Evolutionary conservation across 2,329 filamentous ascomycete species (phyloP).

Genomic region (Claviceps africana): DNA sequence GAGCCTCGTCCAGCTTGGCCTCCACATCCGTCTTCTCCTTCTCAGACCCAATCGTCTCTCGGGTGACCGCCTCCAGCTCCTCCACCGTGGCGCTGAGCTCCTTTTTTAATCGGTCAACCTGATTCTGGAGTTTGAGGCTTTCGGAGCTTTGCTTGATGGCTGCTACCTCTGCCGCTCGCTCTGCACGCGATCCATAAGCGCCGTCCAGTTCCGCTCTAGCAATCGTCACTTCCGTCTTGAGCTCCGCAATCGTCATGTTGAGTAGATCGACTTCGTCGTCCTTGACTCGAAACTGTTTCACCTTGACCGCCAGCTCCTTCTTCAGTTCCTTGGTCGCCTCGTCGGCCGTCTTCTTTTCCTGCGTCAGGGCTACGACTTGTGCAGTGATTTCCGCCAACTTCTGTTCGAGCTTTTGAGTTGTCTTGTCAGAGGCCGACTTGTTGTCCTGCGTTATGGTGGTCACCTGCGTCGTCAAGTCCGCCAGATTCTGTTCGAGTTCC

Average conservation of each 20-base stretch:
- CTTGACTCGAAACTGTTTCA: conserved; percentile 32
- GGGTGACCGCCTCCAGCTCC: conserved; percentile 39
- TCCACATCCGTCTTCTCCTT: conserved; percentile 33
- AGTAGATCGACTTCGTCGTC: conserved; percentile 36
- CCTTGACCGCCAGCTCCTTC: conserved; percentile 18
- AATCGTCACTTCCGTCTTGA: conserved; percentile 48
- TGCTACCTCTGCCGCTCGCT: conserved; percentile 44
- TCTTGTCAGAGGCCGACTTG: conserved; percentile 15
- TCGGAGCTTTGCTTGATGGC: conserved; percentile 36
- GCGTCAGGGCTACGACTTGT: conserved; percentile 15
- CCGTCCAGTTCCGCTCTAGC: conserved; percentile 48
- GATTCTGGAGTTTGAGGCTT: conserved; percentile 29
- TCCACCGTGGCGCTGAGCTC: conserved; percentile 37
- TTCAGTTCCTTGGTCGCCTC: conserved; percentile 15
- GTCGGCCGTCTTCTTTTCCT: conserved; percentile 15
- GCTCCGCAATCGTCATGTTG: conserved; percentile 39
- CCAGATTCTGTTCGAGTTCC: conserved; percentile 14
- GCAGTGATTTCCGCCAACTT: conserved; percentile 12
- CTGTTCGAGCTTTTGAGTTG: conserved; percentile 14
- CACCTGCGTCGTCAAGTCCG: conserved; percentile 8
- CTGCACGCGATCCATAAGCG: conserved; percentile 43
- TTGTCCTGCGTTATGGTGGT: conserved; percentile 16
- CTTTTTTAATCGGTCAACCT: conserved; percentile 35
- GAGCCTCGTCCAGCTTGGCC: conserved; percentile 20
- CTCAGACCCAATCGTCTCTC: conserved; percentile 35